These are phyloP conservation scores for Fusarium pseudoanthophilum DNA, from an alignment of 2,329 filamentous ascomycete genomes.

Conservation along the genomic window DNA sequence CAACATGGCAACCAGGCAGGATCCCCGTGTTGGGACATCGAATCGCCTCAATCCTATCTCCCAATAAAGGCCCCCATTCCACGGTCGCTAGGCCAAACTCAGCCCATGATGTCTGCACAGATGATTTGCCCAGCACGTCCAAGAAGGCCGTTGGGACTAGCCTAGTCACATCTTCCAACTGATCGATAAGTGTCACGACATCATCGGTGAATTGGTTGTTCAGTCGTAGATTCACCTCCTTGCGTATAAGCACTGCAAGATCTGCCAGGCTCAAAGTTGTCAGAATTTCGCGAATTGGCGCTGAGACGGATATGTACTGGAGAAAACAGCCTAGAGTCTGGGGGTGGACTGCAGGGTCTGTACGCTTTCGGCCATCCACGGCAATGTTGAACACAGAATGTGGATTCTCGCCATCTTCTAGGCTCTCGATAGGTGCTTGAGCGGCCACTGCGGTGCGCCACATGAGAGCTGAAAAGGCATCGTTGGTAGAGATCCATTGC, in stretches of 20 bases:
- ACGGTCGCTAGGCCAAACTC: slow-evolving; percentile 12
- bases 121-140: slow-evolving; percentile 10
- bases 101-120: slow-evolving; percentile 23
- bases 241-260: slow-evolving; percentile 21
- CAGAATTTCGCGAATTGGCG: slow-evolving; percentile 17
- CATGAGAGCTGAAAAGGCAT: slow-evolving; percentile 26
- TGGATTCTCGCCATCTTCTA: slow-evolving; percentile 1
- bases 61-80: slow-evolving; percentile 11
- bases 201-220: slow-evolving; percentile 23
- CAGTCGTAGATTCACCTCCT: slow-evolving; percentile 3
- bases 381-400: slow-evolving; percentile 16
- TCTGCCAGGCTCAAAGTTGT: slow-evolving; percentile 1
- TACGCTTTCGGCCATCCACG: slow-evolving; percentile 21
- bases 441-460: slow-evolving; percentile 21
- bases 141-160: slow-evolving; percentile 23
- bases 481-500: slow-evolving; percentile 28
- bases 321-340: slow-evolving; percentile 24
- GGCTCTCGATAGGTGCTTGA: slow-evolving; percentile 8
- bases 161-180: slow-evolving; percentile 11
- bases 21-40: slow-evolving; percentile 21
- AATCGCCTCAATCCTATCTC: slow-evolving; percentile 15
- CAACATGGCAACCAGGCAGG: slow-evolving; percentile 13
- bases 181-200: slow-evolving; percentile 8
- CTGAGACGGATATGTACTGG: slow-evolving; percentile 15
- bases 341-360: slow-evolving; percentile 10